phyloP scores from a whole-genome alignment of 2,329 filamentous ascomycete genomes.

The Claviceps humidiphila region DNA sequence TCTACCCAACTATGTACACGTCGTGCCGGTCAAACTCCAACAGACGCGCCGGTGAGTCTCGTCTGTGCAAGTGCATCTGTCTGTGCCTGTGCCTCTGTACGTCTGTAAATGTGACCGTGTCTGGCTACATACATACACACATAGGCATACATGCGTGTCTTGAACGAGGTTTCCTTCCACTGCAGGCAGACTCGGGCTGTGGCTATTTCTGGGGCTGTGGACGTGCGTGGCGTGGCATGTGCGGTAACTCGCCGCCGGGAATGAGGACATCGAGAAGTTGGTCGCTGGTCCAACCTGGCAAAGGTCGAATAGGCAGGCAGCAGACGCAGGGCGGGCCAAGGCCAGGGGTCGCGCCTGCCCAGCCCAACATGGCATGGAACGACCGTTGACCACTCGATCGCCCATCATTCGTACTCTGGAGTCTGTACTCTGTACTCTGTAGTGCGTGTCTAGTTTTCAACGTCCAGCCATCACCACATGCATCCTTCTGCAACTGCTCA shows the following conservation, averaged over 20 bases:
- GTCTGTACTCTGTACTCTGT: too few relatives aligned
- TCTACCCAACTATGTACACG: background rate
- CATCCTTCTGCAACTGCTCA: background rate
- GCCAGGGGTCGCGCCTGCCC: background rate
- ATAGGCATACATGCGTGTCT: background rate
- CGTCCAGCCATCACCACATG: background rate
- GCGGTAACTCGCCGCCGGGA: background rate
- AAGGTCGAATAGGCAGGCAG: too few relatives aligned
- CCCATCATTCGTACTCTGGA: background rate
- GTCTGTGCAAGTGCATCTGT: background rate
- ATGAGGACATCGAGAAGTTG: background rate
- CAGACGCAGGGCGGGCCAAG: background rate
- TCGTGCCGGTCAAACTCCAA: background rate
- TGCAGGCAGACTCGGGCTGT: background rate
- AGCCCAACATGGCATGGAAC: background rate
- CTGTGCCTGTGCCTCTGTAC: background rate
- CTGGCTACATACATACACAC: background rate
- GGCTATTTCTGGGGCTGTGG: background rate
- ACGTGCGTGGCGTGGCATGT: background rate
- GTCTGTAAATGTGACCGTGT: background rate
- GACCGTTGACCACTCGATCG: background rate
- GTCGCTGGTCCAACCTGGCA: background rate
- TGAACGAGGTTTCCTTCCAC: background rate
- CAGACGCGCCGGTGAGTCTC: background rate
- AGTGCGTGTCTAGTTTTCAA: background rate